Evolutionary conservation across 1,139 yeast species (phyloP), one percentile per base, ranked within the genome.

Genomic region (Magnusiomyces tetraspermus): DNA sequence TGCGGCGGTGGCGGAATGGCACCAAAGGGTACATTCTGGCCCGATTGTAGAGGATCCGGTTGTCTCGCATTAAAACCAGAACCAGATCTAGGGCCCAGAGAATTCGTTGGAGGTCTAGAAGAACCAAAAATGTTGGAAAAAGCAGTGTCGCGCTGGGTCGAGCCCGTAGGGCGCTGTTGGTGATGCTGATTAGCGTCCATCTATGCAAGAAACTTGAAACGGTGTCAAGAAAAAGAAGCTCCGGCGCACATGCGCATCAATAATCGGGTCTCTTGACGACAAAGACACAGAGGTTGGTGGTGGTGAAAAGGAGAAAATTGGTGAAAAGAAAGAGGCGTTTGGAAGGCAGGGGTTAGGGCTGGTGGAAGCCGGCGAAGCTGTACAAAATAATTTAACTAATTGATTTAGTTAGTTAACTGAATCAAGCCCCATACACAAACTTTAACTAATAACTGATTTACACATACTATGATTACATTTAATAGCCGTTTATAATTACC

Each of bases 71-170:
- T 30, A 37, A 19, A 17, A 24, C 17, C 13, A 38, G 30, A 46
- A 33, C 43, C 30, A 10, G 47, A 26, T 31, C 26, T 13, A 44
- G 54, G 42, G 60, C 53, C 28, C 67, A 15, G 17, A 42, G 28
- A 58, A 5, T 70, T 69, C 6, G 69, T 67, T 10, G 24, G 33
- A n/a, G 71, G 71, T 23, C 71, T 71, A 13, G 66, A 66, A 21
- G 66, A 57, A 30, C 72, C 72, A 56, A 69, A 69, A 15, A 69
- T 69, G 55, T 67, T 64, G 30, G 67, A 62, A 53, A 68, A 69
- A 19, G 70, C 72, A 31, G 64, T 65, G 52, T 67, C 67, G 33
- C 67, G 57, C 48, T 61, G 65, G 15, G 58, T 49, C 38, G 51
- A 52, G 26, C 58, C 60, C 23, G 58, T 50, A 10, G 58, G 60